Conservation (phyloP, 2,329 filamentous ascomycete species). For the Epichloe sp. region DNA sequence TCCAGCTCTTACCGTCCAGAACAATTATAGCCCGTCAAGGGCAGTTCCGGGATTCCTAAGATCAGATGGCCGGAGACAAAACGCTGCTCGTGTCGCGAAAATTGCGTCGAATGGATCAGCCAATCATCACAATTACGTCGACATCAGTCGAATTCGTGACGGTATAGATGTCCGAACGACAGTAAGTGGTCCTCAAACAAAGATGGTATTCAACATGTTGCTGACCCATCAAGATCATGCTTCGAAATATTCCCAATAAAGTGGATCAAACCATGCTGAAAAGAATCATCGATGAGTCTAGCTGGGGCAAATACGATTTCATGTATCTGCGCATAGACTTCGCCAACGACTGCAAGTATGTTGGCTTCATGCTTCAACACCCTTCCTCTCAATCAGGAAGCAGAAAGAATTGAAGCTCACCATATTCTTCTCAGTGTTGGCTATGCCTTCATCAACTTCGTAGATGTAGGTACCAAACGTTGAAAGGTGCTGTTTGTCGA, state of each 20-base stretch:
- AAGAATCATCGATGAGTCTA: conserved; percentile 63
- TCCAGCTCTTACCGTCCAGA: conserved; percentile 21
- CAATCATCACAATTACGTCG: conserved; percentile 48
- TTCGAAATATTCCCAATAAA: conserved; percentile 89
- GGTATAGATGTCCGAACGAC: conserved; percentile 66
- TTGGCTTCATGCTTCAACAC: conserved; percentile 10
- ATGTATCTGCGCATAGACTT: conserved; percentile 90
- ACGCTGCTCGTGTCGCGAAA: conserved; percentile 32
- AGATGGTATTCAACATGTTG: neutral
- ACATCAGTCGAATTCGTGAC: conserved; percentile 44
- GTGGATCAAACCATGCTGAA: conserved; percentile 69
- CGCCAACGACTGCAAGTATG: conserved; percentile 70
- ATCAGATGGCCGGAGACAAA: conserved; percentile 33
- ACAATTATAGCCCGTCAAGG: conserved; percentile 28
- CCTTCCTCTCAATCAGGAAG: neutral
- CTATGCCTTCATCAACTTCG: conserved; percentile 95
- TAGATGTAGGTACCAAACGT: conserved; percentile 45
- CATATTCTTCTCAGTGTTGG: conserved; percentile 53
- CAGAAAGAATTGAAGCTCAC: conserved; percentile 1
- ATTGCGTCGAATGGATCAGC: conserved; percentile 33
- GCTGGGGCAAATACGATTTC: conserved; percentile 80
- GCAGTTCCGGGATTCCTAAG: conserved; percentile 20
- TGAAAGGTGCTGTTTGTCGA: neutral
- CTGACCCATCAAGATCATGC: conserved; percentile 56
- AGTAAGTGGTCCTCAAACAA: conserved; percentile 31